Conservation (phyloP, 1,284 basidiomycete genomes). For the Boletellus deceptivus region DNA sequence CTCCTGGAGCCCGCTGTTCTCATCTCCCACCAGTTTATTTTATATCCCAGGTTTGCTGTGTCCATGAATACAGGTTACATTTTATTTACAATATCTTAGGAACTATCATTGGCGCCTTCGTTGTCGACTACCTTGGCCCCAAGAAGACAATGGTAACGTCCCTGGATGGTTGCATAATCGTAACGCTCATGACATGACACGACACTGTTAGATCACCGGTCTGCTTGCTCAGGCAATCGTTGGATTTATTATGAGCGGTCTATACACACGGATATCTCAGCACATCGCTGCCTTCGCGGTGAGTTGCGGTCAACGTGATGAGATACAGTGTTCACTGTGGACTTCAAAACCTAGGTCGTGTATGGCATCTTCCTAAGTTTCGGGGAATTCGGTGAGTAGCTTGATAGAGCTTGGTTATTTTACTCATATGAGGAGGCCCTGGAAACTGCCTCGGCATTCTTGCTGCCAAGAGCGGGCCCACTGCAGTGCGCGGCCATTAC, state of each 20-base stretch:
- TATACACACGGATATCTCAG: slow-evolving; percentile 58
- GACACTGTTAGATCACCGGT: slow-evolving; percentile 55
- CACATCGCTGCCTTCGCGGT: slow-evolving; percentile 80
- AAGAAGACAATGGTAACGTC: slow-evolving; percentile 69
- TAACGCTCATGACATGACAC: slow-evolving; percentile 5
- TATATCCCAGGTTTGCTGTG: slow-evolving; percentile 56
- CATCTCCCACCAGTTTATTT: slow-evolving; percentile 53
- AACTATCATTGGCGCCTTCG: slow-evolving; percentile 73
- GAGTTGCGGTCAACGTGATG: slow-evolving; percentile 17
- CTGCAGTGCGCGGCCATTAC: slow-evolving; percentile 82
- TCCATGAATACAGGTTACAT: not conserved
- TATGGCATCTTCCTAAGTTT: slow-evolving; percentile 91
- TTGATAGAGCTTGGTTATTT: not conserved
- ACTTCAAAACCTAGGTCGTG: slow-evolving; percentile 48
- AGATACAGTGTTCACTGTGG: not conserved
- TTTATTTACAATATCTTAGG: slow-evolving; percentile 38
- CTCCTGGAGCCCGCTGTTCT: slow-evolving; percentile 1
- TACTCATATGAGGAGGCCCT: slow-evolving; percentile 45
- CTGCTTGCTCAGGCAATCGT: slow-evolving; percentile 68
- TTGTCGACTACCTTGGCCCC: slow-evolving; percentile 73
- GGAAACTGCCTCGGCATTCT: slow-evolving; percentile 81
- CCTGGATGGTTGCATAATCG: not conserved
- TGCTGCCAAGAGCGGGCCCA: slow-evolving; percentile 80
- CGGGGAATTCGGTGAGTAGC: slow-evolving; percentile 64
- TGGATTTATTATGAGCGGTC: slow-evolving; percentile 84